Conservation (phyloP, 306 rosid species). For the Echinosophora koreensis region DNA sequence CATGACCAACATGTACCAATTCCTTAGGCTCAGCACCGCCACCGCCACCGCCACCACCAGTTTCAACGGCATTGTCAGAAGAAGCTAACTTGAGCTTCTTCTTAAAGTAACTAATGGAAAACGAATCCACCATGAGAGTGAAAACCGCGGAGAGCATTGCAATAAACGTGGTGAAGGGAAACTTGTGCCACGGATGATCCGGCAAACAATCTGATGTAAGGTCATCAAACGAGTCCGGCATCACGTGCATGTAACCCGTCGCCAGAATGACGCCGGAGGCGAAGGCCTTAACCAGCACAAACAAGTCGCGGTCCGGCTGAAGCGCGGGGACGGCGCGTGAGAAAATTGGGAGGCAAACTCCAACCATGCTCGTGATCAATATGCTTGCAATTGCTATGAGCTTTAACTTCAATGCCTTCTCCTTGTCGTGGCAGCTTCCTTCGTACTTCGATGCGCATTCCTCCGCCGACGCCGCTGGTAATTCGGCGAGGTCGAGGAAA, state of each 20-base stretch:
- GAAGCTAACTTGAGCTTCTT: conserved; percentile 30
- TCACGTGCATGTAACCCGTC: conserved; percentile 79
- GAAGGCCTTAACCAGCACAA: conserved; percentile 64
- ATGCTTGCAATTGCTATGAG: conserved; percentile 61
- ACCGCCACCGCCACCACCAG: not conserved
- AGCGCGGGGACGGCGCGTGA: conserved; percentile 56
- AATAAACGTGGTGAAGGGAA: conserved; percentile 68
- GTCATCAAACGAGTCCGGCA: conserved; percentile 63
- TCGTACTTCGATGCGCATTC: conserved; percentile 35
- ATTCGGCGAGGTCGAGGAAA: not conserved
- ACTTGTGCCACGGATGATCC: conserved; percentile 59
- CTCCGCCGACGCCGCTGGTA: not conserved
- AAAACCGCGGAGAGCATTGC: conserved; percentile 70
- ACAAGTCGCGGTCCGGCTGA: conserved; percentile 53
- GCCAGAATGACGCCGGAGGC: conserved; percentile 79
- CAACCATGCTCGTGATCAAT: conserved; percentile 56
- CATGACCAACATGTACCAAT: not conserved
- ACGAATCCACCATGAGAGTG: conserved; percentile 70
- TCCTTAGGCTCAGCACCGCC: not conserved
- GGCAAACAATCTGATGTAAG: conserved; percentile 66
- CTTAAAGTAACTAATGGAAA: conserved; percentile 53
- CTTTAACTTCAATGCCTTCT: conserved; percentile 51
- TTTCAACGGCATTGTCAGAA: not conserved
- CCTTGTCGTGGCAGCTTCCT: conserved; percentile 52
- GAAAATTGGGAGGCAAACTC: conserved; percentile 55